Evolutionary conservation across 306 rosid species (phyloP).

Genomic region (Biancaea sappan): DNA sequence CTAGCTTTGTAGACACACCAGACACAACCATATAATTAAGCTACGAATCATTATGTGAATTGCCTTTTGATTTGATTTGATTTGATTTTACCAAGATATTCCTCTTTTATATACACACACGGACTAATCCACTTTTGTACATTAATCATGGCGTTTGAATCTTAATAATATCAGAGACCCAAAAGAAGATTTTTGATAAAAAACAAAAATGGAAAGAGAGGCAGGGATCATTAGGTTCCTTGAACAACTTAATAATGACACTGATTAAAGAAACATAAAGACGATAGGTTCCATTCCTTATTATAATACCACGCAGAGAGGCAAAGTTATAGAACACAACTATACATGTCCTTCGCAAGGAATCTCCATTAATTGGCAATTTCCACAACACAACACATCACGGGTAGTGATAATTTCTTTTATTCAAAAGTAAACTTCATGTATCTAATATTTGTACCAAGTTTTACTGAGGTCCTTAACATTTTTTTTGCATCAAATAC

Average conservation of each 20-base stretch:
- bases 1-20: constrained; percentile 7
- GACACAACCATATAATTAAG: not conserved
- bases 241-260: constrained; percentile 8
- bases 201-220: not conserved
- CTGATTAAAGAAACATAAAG: not conserved
- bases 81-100: not conserved
- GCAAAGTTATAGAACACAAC: not conserved
- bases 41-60: not conserved
- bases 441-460: no score
- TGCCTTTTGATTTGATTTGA: not conserved
- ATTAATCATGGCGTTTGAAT: not conserved
- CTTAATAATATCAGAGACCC: not conserved
- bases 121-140: not conserved
- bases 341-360: constrained; percentile 20
- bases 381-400: not conserved
- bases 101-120: not conserved
- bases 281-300: not conserved
- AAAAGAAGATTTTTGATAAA: not conserved
- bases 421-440: no score
- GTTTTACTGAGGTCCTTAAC: no score
- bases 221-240: not conserved
- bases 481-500: no score
- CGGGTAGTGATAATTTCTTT: not conserved
- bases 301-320: not conserved
- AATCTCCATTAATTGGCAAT: not conserved